These are phyloP conservation scores for Colletotrichum sp. DNA, from an alignment of 2,329 filamentous ascomycete genomes.

Conservation along the genomic window DNA sequence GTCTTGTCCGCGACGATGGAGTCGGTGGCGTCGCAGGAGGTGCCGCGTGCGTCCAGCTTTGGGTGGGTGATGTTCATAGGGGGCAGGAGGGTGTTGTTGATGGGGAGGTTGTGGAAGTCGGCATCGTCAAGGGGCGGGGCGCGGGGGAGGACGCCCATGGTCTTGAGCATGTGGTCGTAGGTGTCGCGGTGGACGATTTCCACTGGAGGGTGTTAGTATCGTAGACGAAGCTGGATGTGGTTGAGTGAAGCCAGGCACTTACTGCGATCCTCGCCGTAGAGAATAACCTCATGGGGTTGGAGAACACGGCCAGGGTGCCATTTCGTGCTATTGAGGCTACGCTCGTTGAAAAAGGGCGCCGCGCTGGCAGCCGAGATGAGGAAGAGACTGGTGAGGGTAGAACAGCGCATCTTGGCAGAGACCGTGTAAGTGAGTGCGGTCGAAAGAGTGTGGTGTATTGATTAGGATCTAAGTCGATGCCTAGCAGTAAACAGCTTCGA, in stretches of 20 bases:
- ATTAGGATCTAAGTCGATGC: not conserved
- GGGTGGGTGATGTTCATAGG: not conserved
- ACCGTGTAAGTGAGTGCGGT: too few relatives aligned
- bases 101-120: not conserved
- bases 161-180: not conserved
- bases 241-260: not conserved
- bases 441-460: not conserved
- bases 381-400: not conserved
- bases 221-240: not conserved
- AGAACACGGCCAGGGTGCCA: not conserved
- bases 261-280: not conserved
- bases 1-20: not conserved
- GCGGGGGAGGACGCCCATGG: not conserved
- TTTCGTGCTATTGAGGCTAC: not conserved
- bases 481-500: not conserved
- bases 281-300: not conserved
- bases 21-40: not conserved
- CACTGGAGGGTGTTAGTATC: not conserved
- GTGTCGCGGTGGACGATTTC: not conserved
- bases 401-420: not conserved
- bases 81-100: not conserved
- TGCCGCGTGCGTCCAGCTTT: not conserved
- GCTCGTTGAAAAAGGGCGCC: not conserved
- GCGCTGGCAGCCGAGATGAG: not conserved
- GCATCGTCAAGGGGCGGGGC: not conserved